Evolutionary conservation across 139 green algal species (phyloP), one percentile per base, ranked within the genome.

Genomic region (Chlamydomonas sp.): DNA sequence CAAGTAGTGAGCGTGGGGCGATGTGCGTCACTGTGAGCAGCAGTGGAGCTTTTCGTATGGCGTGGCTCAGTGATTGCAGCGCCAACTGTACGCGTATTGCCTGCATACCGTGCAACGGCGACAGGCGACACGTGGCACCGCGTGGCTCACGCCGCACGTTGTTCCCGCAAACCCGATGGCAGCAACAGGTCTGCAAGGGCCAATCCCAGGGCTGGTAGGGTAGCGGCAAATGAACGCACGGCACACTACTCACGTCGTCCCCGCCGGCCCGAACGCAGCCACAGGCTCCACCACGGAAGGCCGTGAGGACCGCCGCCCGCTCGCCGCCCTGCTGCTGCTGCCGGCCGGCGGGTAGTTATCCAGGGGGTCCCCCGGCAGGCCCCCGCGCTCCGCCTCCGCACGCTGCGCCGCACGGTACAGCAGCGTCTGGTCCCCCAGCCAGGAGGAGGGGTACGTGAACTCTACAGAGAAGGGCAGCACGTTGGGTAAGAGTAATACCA

Each of bases 371-470:
- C 64, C 57, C 63, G 84, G 98, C 96, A 17, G 98, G 89, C 20
- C 90, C 63, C 82, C 86, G 0, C 89, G 85, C 17, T 88, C 64
- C n/a, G 64, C 78, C 85, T 98, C 97, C 1, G 93, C 88, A 0
- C 96, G 91, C 85, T 95, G 90, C 0, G 95, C 97, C 31, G 93
- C 92, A 0, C 97, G 91, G 9, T 89, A 85, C 18, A 93, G 94
- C 66, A 99, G 80, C 1, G 90, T 94, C 90, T 98, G 96, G 83
- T 99, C 97, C 2, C 92, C 97, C 60, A 99, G 91, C 96, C 97
- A 99, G 17, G 74, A 4, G 7, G 82, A 84, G 0, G 97, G 97
- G 84, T 98, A 99, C 31, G 93, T 77, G 81, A 99, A 98, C 91
- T 98, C 96, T 97, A n/a, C n/a, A 77, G 20, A n/a, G 74, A 49